Conservation (phyloP, 805 yeast genomes). For the Kazachstania viticola region DNA sequence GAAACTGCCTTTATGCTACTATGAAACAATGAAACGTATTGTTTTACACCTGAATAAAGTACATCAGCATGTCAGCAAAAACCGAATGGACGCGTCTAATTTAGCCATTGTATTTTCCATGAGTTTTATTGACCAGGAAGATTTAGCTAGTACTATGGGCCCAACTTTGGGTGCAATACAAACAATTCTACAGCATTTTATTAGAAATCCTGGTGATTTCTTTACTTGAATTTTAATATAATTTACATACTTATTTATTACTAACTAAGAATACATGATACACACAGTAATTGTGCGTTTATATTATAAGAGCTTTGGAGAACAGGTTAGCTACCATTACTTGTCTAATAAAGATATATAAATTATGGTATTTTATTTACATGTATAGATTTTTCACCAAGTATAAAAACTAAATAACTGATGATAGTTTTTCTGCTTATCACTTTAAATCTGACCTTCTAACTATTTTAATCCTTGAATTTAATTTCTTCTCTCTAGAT, state of each 20-base stretch:
- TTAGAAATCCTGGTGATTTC: slow-evolving; percentile 29
- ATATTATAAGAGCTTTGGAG: no score
- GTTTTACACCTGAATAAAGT: slow-evolving; percentile 61
- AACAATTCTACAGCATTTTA: slow-evolving; percentile 38
- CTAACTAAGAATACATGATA: no score
- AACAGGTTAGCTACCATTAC: no score
- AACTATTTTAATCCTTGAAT: slow-evolving; percentile 21
- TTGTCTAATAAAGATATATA: no score
- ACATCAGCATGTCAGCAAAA: slow-evolving; percentile 50
- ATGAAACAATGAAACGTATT: slow-evolving; percentile 53
- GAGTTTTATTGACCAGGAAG: slow-evolving; percentile 41
- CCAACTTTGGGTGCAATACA: slow-evolving; percentile 44
- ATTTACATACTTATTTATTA: no score
- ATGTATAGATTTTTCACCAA: background rate
- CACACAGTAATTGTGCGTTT: no score
- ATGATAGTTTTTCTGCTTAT: slow-evolving; percentile 1
- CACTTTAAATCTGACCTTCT: slow-evolving; percentile 18
- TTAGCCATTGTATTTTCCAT: slow-evolving; percentile 79
- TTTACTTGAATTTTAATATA: slow-evolving; percentile 5
- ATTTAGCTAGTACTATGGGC: slow-evolving; percentile 34
- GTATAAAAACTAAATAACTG: no score
- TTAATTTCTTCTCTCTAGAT: slow-evolving; percentile 23
- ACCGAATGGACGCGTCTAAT: slow-evolving; percentile 83
- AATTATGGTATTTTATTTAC: background rate
- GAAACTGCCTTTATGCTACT: slow-evolving; percentile 54